Conservation (phyloP, 129 eudicot genomes). For the Chrysanthemum makinoi region DNA sequence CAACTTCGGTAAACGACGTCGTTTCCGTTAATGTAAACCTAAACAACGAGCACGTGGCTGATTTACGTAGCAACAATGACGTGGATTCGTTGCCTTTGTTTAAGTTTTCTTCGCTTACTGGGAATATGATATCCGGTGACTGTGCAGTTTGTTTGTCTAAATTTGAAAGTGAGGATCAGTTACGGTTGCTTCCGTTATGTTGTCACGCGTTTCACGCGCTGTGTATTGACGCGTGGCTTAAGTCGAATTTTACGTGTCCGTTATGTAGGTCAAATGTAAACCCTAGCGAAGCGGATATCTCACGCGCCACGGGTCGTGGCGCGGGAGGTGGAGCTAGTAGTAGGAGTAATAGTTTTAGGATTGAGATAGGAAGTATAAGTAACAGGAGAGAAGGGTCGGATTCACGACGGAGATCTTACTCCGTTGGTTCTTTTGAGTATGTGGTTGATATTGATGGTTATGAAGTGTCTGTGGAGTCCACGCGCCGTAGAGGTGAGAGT, state of each 20-base stretch:
- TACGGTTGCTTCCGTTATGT: constrained; percentile 70
- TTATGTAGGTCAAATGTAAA: constrained; percentile 68
- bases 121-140: constrained; percentile 53
- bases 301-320: too few relatives aligned
- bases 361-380: constrained; percentile 77
- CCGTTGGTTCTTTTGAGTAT: constrained; percentile 80
- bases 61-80: constrained; percentile 20
- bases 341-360: constrained; percentile 44
- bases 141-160: constrained; percentile 78
- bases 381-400: constrained; percentile 35
- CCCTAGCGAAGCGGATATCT: constrained; percentile 48
- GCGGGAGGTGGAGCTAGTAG: constrained; percentile 5
- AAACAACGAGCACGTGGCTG: constrained; percentile 26
- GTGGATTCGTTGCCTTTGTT: constrained; percentile 59
- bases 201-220: constrained; percentile 85
- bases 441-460: constrained; percentile 54
- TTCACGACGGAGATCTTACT: constrained; percentile 47
- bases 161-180: constrained; percentile 59
- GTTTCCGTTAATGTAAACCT: constrained; percentile 14
- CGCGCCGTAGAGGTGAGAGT: constrained; percentile 38
- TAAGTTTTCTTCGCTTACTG: constrained; percentile 57
- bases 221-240: constrained; percentile 79
- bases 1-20: constrained; percentile 33
- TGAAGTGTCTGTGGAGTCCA: constrained; percentile 56
- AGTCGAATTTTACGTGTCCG: constrained; percentile 69